phyloP scores from a whole-genome alignment of 1,284 basidiomycete species.

The Ustilago hordei region DNA sequence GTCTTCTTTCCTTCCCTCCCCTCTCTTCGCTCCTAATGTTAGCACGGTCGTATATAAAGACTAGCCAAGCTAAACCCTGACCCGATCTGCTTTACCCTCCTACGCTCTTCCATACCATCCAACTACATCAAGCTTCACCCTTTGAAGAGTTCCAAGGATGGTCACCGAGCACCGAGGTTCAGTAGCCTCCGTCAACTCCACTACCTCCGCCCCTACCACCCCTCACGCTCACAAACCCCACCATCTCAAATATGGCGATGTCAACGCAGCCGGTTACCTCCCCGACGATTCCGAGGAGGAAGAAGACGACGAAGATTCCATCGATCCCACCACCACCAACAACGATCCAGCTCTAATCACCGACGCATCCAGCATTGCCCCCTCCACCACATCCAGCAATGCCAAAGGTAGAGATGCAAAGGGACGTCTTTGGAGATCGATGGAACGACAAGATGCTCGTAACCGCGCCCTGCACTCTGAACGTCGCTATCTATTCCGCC shows the following conservation, averaged over 20 bases:
- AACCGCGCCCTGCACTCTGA: slow-evolving; percentile 41
- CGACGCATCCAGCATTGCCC: slow-evolving; percentile 10
- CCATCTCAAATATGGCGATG: slow-evolving; percentile 57
- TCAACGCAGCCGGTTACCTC: slow-evolving; percentile 41
- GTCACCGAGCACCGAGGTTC: slow-evolving; percentile 26
- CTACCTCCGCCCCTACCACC: background rate
- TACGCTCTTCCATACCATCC: background rate
- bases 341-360: background rate
- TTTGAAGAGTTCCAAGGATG: slow-evolving; percentile 8
- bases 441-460: slow-evolving; percentile 38
- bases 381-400: slow-evolving; percentile 14
- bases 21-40: background rate
- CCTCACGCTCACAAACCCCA: slow-evolving; percentile 38
- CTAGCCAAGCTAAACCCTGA: background rate
- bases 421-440: slow-evolving; percentile 22
- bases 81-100: background rate
- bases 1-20: background rate
- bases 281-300: slow-evolving; percentile 45
- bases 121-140: background rate
- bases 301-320: slow-evolving; percentile 7
- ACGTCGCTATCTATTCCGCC: slow-evolving; percentile 58
- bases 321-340: background rate
- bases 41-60: background rate
- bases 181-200: slow-evolving; percentile 16
- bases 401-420: slow-evolving; percentile 36